Evolutionary conservation across 345 rosid species (phyloP).

Genomic region (Lepidium aucheri): DNA sequence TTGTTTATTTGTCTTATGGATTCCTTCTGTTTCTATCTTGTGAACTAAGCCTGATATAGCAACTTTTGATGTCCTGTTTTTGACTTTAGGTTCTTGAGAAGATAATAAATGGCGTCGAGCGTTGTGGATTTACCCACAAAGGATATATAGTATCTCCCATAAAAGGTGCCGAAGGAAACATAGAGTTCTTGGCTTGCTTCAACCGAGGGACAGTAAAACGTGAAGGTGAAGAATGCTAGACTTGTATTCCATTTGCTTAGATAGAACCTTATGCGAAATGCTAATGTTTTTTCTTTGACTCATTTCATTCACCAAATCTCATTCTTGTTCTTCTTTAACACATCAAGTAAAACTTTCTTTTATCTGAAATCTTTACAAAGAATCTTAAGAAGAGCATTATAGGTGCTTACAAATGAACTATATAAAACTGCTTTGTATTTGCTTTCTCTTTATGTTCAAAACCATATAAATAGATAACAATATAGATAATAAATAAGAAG

Average conservation of each 20-base stretch:
- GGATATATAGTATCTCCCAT: slow-evolving; percentile 90
- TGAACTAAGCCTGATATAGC: not conserved
- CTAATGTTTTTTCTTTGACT: slow-evolving; percentile 2
- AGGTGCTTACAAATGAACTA: not conserved
- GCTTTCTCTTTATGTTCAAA: too few relatives aligned
- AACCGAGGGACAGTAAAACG: slow-evolving; percentile 30
- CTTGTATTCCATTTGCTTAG: not conserved
- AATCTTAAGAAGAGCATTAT: not conserved
- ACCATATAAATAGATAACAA: too few relatives aligned
- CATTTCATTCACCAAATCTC: not conserved
- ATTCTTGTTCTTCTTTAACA: not conserved
- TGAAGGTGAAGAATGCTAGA: slow-evolving; percentile 12
- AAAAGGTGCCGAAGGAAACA: slow-evolving; percentile 89
- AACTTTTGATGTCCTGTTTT: slow-evolving; percentile 1
- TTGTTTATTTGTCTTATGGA: not conserved
- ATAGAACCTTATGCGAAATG: not conserved
- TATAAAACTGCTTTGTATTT: too few relatives aligned
- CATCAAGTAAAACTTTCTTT: not conserved
- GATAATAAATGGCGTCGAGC: slow-evolving; percentile 68
- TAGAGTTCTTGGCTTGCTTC: slow-evolving; percentile 78
- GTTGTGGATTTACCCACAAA: slow-evolving; percentile 54
- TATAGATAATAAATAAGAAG: not conserved
- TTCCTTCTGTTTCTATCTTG: not conserved
- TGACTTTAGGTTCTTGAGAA: slow-evolving; percentile 67
- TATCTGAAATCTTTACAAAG: not conserved